Conservation (phyloP, 352 stramenopile genomes). For the Pythium vanterpoolii region DNA sequence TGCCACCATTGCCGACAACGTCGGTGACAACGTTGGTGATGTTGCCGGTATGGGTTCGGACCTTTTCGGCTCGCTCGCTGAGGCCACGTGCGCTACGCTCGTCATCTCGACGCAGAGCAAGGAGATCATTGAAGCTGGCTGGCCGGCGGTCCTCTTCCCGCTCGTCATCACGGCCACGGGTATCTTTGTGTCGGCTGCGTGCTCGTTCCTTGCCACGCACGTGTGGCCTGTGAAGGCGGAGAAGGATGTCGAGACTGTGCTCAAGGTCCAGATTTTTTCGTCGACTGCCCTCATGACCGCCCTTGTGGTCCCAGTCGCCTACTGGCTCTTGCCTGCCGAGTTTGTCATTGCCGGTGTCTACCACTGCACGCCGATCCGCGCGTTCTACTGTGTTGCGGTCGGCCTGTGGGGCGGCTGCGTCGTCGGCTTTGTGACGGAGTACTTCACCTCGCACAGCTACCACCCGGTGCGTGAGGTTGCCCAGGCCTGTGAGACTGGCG, state of each 20-base stretch:
- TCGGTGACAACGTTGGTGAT: constrained; percentile 99
- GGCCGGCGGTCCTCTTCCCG: constrained; percentile 96
- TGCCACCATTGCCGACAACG: constrained; percentile 99
- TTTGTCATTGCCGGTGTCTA: constrained; percentile 87
- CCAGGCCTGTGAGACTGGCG: constrained; percentile 96
- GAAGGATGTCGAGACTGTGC: constrained; percentile 94
- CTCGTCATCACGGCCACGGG: constrained; percentile 95
- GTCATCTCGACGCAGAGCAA: constrained; percentile 94
- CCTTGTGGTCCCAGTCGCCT: constrained; percentile 88
- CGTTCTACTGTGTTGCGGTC: constrained; percentile 93
- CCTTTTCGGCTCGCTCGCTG: constrained; percentile 98
- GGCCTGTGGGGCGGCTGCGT: constrained; percentile 97
- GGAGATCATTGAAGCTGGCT: constrained; percentile 90
- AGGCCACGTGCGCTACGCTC: constrained; percentile 98
- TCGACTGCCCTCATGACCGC: constrained; percentile 96
- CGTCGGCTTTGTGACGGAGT: constrained; percentile 99
- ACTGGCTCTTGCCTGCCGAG: constrained; percentile 87
- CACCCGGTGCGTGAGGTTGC: constrained; percentile 95
- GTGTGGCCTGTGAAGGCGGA: constrained; percentile 94
- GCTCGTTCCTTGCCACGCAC: constrained; percentile 98
- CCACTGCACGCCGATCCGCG: constrained; percentile 78
- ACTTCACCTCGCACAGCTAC: constrained; percentile 99
- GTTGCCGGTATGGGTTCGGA: constrained; percentile 99
- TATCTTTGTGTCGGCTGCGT: constrained; percentile 96
- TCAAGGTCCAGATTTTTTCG: constrained; percentile 98